A percentile compares a stretch with the other conserved stretches of the same genome.
Evolutionary conservation across 2,329 filamentous ascomycete species (phyloP).

Genomic region (Chrysoporthe puriensis): DNA sequence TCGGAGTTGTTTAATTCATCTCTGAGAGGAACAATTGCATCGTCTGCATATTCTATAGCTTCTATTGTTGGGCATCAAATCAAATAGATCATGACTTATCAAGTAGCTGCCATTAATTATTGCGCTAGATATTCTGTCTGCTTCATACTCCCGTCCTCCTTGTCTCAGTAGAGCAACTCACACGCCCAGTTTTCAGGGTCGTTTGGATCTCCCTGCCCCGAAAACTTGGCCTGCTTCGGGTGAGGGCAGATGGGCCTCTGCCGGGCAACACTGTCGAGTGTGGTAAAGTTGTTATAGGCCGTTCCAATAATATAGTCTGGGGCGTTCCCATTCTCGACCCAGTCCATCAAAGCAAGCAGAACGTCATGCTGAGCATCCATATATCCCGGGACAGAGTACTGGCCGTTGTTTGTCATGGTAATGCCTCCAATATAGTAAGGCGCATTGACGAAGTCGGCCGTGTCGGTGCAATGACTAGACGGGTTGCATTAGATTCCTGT

Average conservation of each 20-base stretch:
- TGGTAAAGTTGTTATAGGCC: conserved; percentile 6
- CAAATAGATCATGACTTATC: no score
- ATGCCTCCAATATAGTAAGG: neutral
- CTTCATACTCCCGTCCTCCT: neutral
- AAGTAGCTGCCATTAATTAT: no score
- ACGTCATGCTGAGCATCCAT: conserved; percentile 32
- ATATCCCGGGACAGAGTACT: neutral
- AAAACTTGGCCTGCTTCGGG: neutral
- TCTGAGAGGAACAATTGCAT: no score
- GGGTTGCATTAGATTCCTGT: neutral
- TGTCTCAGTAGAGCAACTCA: neutral
- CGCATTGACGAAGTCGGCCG: neutral
- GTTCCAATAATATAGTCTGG: conserved; percentile 28
- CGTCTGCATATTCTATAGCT: no score
- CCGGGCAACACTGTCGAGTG: neutral
- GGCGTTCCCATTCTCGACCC: conserved; percentile 37
- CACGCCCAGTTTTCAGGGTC: neutral
- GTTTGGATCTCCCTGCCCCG: neutral
- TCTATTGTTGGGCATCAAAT: no score
- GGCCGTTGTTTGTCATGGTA: neutral
- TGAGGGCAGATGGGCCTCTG: neutral
- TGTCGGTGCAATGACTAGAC: conserved; percentile 6
- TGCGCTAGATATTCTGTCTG: neutral
- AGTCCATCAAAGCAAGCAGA: conserved; percentile 33
- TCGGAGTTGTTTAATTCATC: no score